Evolutionary conservation across 352 stramenopile species (phyloP), one percentile per base, ranked within the genome.

Genomic region (Globisporangium middletonii): DNA sequence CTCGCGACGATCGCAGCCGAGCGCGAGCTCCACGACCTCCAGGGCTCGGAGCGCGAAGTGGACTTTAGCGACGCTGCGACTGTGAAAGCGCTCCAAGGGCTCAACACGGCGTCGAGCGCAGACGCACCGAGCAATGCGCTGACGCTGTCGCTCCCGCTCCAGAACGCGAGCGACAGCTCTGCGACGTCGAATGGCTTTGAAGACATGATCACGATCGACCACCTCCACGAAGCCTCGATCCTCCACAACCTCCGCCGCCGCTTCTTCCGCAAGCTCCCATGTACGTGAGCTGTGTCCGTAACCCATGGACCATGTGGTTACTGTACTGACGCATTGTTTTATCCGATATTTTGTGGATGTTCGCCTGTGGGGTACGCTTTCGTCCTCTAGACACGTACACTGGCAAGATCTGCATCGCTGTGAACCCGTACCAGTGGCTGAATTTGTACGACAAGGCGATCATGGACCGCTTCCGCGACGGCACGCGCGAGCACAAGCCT

Each of bases 371-470:
- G 38, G 56, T 35, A 35, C 30, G 2, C 2, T 35, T 38, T 26
- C 42, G 35, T 68, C 35, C 55, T 48, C 5, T 30, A 89, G 79
- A 95, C 55, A 93, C 86, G 42, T 94, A 94, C 56, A 94, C 83
- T 23, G 86, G 86, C 44, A 87, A 88, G 30, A 94, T 95, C 55
- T 94, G 83, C 61, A 94, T 95, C 54, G 83, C 82, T 0, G 83
- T 95, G 58, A 95, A 95, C 57, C 86, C 86, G 55, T 95, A 95
- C 60, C 78, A 91, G 57, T 94, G 84, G 84, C 67, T 94, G 23
- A 79, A 90, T 66, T 56, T 94, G 44, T 94, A 94, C 55, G 86
- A 84, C 46, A 77, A 85, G 55, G 19, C 67, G 8, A 73, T 70
- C 6, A 92, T 92, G 84, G 72, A 83, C 15, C 69, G 55, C 23